Base-by-base conservation (phyloP, 108 stramenopile species). In the Poteriospumella lacustris region DNA sequence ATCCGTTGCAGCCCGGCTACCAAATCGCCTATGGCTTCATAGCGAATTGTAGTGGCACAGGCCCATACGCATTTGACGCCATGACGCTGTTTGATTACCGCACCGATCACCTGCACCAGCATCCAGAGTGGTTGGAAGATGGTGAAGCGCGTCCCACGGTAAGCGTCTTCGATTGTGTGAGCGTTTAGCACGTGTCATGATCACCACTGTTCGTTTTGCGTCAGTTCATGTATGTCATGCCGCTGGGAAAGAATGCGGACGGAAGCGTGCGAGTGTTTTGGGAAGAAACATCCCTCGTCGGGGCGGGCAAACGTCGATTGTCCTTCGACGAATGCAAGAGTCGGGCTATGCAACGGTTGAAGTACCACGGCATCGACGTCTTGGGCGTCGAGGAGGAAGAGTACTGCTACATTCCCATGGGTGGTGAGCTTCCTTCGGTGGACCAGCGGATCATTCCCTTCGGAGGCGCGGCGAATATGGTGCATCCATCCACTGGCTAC, bases 171-270 rank as follows among this genome's bases (percentile, higher is more conserved):
- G 24, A 72, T 26, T 72, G 19, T 0, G 28, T 9, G 29, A 19
- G 52, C 24, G 52, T 56, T 56, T 56, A 56, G 24, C 15, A 56
- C 15, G 24, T 19, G 52, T 56, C 24, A 56, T 19, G 52, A 24
- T 19, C 24, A 56, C 24, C 24, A 15, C 52, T 56, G 19, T 19
- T 24, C 19, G 24, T 56, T 19, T 56, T 56, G n/a, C 94, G 94
- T 0, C 94, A 94, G 15, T 97, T 97, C 82, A 92, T 95, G 91
- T 97, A 97, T 78, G 96, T 87, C 59, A 97, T 97, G 96, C 96
- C 96, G 41, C 79, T 97, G 34, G 84, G 86, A 31, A 88, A 58
- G n/a, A 89, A 31, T 28, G 41, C 34, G 69, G 81, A 33, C 33
- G 78, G 1, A 43, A 82, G 56, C 77, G 81, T 29, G 40, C 79